Percentiles rank a stretch among this genome's conserved stretches.
Evolutionary conservation across 1,284 basidiomycete genomes (phyloP).

Genomic region (Tausonia pullulans): DNA sequence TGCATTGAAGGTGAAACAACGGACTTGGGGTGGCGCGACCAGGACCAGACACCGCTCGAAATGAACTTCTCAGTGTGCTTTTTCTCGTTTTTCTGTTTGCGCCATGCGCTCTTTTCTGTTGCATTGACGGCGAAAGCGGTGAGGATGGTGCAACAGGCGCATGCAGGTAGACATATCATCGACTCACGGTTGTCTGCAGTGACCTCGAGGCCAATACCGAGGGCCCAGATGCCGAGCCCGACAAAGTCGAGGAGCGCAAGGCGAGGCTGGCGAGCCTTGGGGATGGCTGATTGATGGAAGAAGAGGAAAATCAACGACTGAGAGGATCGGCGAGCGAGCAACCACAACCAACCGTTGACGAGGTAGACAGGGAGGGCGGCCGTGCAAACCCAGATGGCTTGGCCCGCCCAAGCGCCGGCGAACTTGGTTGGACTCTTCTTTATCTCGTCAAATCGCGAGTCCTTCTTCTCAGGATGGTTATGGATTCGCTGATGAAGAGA

Average conservation of each 20-base stretch:
- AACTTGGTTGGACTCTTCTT: conserved; percentile 53
- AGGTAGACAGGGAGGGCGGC: conserved; percentile 60
- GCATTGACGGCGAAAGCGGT: neutral
- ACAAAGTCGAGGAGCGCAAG: conserved; percentile 50
- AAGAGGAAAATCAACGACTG: conserved; percentile 13
- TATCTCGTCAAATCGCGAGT: conserved; percentile 59
- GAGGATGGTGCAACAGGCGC: neutral
- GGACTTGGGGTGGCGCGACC: conserved; percentile 66
- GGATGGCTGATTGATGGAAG: conserved; percentile 35
- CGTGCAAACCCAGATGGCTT: conserved; percentile 60
- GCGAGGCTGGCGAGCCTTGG: conserved; percentile 39
- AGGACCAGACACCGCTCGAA: conserved; percentile 54
- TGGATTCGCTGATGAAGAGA: conserved; percentile 36
- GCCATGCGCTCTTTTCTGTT: conserved; percentile 54
- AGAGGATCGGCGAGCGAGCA: neutral
- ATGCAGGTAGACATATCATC: neutral
- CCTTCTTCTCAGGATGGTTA: conserved; percentile 38
- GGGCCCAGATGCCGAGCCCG: conserved; percentile 47
- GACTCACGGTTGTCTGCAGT: conserved; percentile 47
- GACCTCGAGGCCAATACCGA: conserved; percentile 52
- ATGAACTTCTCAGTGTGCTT: conserved; percentile 66
- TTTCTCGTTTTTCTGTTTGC: conserved; percentile 50
- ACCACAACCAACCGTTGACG: conserved; percentile 25
- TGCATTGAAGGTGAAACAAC: conserved; percentile 20
- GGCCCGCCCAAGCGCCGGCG: conserved; percentile 55